Evolutionary conservation across 305 asterid genomes (phyloP).

Genomic region (Fraxinus paxiana): DNA sequence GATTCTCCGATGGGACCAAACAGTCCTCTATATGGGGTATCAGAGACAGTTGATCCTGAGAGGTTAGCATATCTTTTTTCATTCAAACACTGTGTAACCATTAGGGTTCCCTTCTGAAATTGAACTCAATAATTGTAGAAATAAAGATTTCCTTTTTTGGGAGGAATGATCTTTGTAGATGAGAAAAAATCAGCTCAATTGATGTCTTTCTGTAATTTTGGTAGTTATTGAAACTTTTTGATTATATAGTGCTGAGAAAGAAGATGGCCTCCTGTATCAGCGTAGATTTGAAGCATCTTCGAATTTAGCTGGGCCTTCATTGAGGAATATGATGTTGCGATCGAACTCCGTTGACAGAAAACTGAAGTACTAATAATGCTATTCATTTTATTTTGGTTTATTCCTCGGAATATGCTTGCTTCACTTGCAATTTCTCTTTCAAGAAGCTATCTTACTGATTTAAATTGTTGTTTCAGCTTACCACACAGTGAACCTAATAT

Average conservation of each 20-base stretch:
- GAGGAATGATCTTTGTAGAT: constrained; percentile 12
- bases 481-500: constrained; percentile 86
- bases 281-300: constrained; percentile 70
- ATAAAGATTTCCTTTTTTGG: neutral
- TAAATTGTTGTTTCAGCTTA: constrained; percentile 50
- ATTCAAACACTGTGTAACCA: constrained; percentile 12
- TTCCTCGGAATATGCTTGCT: neutral
- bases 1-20: constrained; percentile 99
- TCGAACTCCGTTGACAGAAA: constrained; percentile 73
- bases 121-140: constrained; percentile 3
- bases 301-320: constrained; percentile 70
- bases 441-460: constrained; percentile 17
- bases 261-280: constrained; percentile 68
- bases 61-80: constrained; percentile 42
- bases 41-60: constrained; percentile 77
- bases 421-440: neutral
- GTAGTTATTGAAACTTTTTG: constrained; percentile 20
- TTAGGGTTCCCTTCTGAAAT: neutral
- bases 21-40: constrained; percentile 89
- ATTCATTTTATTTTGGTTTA: neutral
- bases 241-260: constrained; percentile 72
- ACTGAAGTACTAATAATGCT: constrained; percentile 51
- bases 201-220: constrained; percentile 6
- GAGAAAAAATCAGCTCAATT: constrained; percentile 1
- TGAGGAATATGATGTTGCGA: constrained; percentile 75